Base-by-base conservation (phyloP, 2,329 filamentous ascomycete species). In the Hypoxylon sp. region DNA sequence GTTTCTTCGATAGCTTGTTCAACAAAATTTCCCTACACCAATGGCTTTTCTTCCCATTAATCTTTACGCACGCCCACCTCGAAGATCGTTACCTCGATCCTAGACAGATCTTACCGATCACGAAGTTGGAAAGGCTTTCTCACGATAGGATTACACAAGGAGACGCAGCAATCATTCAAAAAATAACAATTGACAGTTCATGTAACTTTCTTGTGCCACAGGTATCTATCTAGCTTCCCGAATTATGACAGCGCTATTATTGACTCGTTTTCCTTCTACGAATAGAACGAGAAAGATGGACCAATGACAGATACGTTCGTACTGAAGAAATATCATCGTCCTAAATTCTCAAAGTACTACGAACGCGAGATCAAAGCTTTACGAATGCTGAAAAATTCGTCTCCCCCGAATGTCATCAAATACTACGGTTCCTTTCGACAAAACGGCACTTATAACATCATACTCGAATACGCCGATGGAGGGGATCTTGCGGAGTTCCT, bases 361-460 rank as follows among this genome's bases (percentile, higher is more conserved):
- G 24, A 59, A 10, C 70, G 68, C 37, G 70, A 72, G 47, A 24
- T 62, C 8, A 65, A 61, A 17, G 65, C 65, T 26, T 50, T 72
- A 29, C 63, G 61, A 4, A 54, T 57, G 55, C 60, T 70, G 3
- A 65, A 56, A 2, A 66, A 62, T 13, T 61, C 56, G 9, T 37
- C 26, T 2, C 56, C 61, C 3, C 37, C 54, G 1, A 67, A 72
- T 19, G 51, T 72, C n/a, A 52, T 72, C 24, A 62, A 50, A 0
- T 72, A 71, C n/a, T 68, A 71, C 44, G 70, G 70, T 3, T 72
- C 70, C 17, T 72, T 72, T 14, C 51, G 63, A 19, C 56, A 67
- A 37, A 59, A 65, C 19, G 61, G 47, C 5, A 57, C 61, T 6
- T 70, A 50, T 11, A 67, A 63, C 17, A 63, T 72, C 9, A 64